Base-by-base conservation (phyloP, 164 flowering plant species). In the Cinnamomum chago region DNA sequence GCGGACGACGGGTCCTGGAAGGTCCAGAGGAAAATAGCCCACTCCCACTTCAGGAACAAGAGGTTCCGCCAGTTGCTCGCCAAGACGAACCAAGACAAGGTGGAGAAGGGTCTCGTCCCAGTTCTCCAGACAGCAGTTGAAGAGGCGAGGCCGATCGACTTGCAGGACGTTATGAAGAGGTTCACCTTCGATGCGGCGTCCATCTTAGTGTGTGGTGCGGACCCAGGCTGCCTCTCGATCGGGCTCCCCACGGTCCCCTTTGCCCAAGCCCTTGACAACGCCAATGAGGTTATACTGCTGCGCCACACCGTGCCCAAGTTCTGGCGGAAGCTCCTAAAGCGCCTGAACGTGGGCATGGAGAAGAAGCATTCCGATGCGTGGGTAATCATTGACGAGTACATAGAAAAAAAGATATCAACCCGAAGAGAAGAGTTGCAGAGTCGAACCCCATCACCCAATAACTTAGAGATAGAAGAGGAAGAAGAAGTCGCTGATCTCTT, bases 111-210 rank as follows among this genome's bases (percentile, higher is more conserved):
- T 15, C 76, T 86, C 7, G 27, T 82, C 11, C 82, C 82, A 1
- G n/a, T 84, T 28, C 78, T 84, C 0, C 77, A 77, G 5, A 52
- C 67, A 18, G 68, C 52, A 1, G 70, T 71, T 0, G 20, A 23
- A 5, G 20, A 28, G n/a, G 78, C 75, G 10, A 15, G 3, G 13
- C 73, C 69, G 0, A 58, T 86, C 28, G 88, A 86, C 58, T 65
- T 86, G 72, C 85, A 84, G 51, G 85, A 86, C 35, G 35, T 82
- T 69, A 60, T 84, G 23, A 79, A 73, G 4, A 80, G 88, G 55
- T 76, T 81, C 67, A 76, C 82, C 0, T 81, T 86, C 60, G 88
- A 86, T 22, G 51, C 70, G 9, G 70, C 80, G 18, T 84, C 85
- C 60, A 70, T 10, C 2, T 15, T 82, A 51, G 68, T 81, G 0